phyloP scores from a whole-genome alignment of 164 flowering plant species.

The Santalum album region DNA sequence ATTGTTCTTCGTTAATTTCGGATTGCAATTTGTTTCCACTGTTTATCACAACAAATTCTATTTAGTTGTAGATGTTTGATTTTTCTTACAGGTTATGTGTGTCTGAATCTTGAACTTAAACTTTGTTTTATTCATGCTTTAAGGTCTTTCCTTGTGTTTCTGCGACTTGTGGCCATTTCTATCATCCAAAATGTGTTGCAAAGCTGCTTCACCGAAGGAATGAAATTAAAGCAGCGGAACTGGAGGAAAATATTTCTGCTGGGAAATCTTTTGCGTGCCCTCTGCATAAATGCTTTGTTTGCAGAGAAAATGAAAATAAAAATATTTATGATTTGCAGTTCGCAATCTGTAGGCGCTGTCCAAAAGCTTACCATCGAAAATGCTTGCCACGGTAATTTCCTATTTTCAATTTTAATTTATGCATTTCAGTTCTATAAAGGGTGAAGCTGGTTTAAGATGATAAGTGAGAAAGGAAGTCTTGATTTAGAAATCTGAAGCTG shows the following conservation, averaged over 20 bases:
- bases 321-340: slow-evolving; percentile 42
- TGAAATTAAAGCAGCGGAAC: slow-evolving; percentile 31
- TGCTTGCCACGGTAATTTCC: slow-evolving; percentile 71
- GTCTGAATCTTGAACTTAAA: background rate
- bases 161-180: slow-evolving; percentile 80
- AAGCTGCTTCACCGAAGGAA: slow-evolving; percentile 32
- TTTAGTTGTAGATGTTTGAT: no score
- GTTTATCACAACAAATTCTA: no score
- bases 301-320: slow-evolving; percentile 53
- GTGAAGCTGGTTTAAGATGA: background rate
- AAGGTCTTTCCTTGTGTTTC: slow-evolving; percentile 66
- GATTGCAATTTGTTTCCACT: no score
- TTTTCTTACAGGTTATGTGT: no score
- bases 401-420: background rate
- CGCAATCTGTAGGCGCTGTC: slow-evolving; percentile 89
- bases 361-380: slow-evolving; percentile 75
- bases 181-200: slow-evolving; percentile 76
- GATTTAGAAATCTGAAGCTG: background rate
- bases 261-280: slow-evolving; percentile 75
- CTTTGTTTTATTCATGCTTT: slow-evolving; percentile 1
- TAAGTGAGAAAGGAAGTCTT: background rate
- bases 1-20: no score
- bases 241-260: slow-evolving; percentile 31
- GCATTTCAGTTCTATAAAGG: background rate
- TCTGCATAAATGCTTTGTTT: slow-evolving; percentile 50